Evolutionary conservation across 345 rosid genomes (phyloP).

Genomic region (Rhodomyrtus tomentosa): DNA sequence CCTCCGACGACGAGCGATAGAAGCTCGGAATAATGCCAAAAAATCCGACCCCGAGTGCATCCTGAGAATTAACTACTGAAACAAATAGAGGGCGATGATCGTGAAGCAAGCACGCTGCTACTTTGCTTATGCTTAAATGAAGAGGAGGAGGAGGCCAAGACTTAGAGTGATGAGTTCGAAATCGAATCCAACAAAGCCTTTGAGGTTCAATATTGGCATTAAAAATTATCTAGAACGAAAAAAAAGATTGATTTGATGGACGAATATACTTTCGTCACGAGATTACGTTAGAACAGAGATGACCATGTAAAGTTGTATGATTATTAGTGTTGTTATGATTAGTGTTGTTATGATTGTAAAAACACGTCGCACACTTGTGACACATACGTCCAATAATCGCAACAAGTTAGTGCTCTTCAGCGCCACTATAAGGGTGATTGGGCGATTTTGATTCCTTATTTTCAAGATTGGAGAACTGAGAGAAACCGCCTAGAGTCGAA

Average conservation of each 20-base stretch:
- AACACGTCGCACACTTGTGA: background rate
- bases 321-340: too few species aligned
- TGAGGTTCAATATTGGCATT: background rate
- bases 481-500: too few species aligned
- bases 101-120: too few species aligned
- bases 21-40: background rate
- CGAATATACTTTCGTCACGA: background rate
- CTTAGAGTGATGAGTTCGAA: background rate
- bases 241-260: background rate
- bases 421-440: too few species aligned
- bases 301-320: background rate
- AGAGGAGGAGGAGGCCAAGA: background rate
- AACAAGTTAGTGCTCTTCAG: background rate
- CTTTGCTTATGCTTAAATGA: background rate
- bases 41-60: too few species aligned
- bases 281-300: background rate
- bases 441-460: too few species aligned
- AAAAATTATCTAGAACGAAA: background rate
- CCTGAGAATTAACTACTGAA: too few species aligned
- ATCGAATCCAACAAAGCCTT: background rate
- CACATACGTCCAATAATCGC: background rate
- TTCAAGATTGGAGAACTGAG: too few species aligned
- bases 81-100: too few species aligned
- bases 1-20: fast-evolving
- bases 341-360: background rate